Percentiles rank a stretch among this genome's conserved stretches.
Evolutionary conservation across 1,284 basidiomycete genomes (phyloP).

Genomic region (Boletus nobilissimus): DNA sequence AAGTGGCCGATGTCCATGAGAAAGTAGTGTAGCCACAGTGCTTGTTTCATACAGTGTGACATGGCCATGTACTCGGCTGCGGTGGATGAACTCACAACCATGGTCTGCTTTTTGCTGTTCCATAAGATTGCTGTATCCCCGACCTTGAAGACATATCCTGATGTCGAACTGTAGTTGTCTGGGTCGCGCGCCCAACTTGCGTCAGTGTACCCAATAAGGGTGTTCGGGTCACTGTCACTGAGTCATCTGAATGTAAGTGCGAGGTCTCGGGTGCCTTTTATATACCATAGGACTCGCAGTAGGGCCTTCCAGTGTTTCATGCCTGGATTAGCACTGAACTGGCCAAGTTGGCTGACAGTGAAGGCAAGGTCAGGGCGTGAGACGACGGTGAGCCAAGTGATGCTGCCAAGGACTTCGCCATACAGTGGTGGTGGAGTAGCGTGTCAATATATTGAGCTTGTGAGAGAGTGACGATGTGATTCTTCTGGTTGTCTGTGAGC

Average conservation of each 20-base stretch:
- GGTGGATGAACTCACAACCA: background rate
- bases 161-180: conserved; percentile 1
- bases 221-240: background rate
- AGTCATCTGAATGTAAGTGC: background rate
- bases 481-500: background rate
- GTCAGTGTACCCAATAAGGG: background rate
- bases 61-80: conserved; percentile 25
- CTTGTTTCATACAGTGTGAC: conserved; percentile 14
- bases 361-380: conserved; percentile 2
- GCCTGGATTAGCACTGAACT: conserved; percentile 17
- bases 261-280: background rate
- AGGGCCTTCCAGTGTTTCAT: conserved; percentile 14
- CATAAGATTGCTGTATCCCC: background rate
- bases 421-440: background rate
- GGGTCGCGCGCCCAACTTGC: background rate
- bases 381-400: background rate
- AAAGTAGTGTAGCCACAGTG: background rate
- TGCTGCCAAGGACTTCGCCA: background rate
- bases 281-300: background rate
- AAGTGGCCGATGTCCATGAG: background rate
- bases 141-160: conserved; percentile 14
- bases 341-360: conserved; percentile 4
- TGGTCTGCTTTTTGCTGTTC: conserved; percentile 29
- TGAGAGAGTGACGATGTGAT: background rate
- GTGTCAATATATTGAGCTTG: background rate